Conservation (phyloP, 169 alveolate genomes). For the Cryptosporidium sp. region DNA sequence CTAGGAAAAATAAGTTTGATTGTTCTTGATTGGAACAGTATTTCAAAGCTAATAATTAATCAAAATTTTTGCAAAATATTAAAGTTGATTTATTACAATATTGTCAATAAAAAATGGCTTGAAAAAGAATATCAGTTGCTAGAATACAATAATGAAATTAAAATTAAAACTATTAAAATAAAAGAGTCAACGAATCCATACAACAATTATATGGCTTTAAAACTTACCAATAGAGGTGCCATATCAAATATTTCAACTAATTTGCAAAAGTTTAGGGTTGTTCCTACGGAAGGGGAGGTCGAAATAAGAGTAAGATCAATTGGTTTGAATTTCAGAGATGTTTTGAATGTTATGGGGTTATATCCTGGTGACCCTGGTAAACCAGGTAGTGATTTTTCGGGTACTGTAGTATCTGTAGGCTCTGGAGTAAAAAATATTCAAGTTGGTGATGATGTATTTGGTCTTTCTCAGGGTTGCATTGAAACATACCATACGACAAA, state of each 20-base stretch:
- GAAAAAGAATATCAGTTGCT: conserved; percentile 53
- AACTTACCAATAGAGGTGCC: conserved; percentile 36
- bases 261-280: conserved; percentile 11
- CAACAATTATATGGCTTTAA: conserved; percentile 9
- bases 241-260: conserved; percentile 32
- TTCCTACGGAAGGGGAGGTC: conserved; percentile 40
- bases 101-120: conserved; percentile 14
- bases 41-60: neutral
- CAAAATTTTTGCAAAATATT: neutral
- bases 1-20: neutral
- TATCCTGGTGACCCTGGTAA: conserved; percentile 79
- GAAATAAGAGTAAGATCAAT: conserved; percentile 78
- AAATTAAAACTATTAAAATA: conserved; percentile 27
- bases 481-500: conserved; percentile 61
- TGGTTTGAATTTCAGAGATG: conserved; percentile 81
- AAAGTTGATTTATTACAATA: neutral
- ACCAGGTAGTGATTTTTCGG: conserved; percentile 80
- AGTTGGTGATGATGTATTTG: conserved; percentile 78
- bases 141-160: neutral
- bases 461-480: conserved; percentile 75
- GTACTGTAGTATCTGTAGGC: conserved; percentile 76
- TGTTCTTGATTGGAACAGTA: conserved; percentile 32
- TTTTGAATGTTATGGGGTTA: conserved; percentile 79
- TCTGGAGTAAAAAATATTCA: conserved; percentile 35
- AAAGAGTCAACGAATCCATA: neutral